Conservation (phyloP, 2,329 filamentous ascomycete genomes). For the Scedosporium aurantiacum region DNA sequence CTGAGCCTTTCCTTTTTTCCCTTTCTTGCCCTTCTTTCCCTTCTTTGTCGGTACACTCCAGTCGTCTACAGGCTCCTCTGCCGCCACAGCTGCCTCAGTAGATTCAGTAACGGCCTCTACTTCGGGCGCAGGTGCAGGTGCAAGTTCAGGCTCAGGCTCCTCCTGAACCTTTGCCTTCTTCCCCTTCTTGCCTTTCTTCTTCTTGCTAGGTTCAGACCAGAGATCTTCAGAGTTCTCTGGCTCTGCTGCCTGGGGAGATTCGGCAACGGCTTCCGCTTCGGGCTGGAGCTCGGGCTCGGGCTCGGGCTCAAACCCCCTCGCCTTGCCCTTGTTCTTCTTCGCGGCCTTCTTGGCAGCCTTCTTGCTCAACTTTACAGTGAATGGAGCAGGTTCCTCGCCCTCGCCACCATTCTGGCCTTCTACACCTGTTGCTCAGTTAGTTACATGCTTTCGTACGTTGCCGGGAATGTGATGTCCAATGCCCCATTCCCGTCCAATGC, state of each 20-base stretch:
- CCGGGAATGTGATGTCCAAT: too few relatives aligned
- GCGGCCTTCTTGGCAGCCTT: slow-evolving; percentile 19
- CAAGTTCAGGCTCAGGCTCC: background rate
- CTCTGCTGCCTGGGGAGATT: background rate
- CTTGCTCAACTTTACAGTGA: slow-evolving; percentile 21
- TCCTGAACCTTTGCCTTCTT: background rate
- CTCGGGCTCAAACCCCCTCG: background rate
- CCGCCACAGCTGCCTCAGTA: background rate
- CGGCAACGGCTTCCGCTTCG: slow-evolving; percentile 7
- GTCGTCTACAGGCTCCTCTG: background rate
- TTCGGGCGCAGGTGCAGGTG: background rate
- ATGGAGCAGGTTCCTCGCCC: background rate
- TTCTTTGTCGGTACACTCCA: slow-evolving; percentile 11
- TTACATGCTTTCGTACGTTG: too few relatives aligned
- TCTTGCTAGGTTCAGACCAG: background rate
- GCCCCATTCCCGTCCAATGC: background rate
- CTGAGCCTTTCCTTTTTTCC: slow-evolving; percentile 7
- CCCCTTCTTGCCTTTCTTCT: slow-evolving; percentile 6
- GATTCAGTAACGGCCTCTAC: background rate
- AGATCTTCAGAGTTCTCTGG: background rate
- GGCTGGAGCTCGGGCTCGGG: slow-evolving; percentile 7
- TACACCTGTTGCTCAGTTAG: background rate
- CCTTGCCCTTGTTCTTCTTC: slow-evolving; percentile 10
- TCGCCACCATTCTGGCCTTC: background rate
- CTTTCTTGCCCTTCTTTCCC: slow-evolving; percentile 27